Evolutionary conservation across 2,329 filamentous ascomycete genomes (phyloP).

Genomic region (Pseudovirgaria hyperparasitica): DNA sequence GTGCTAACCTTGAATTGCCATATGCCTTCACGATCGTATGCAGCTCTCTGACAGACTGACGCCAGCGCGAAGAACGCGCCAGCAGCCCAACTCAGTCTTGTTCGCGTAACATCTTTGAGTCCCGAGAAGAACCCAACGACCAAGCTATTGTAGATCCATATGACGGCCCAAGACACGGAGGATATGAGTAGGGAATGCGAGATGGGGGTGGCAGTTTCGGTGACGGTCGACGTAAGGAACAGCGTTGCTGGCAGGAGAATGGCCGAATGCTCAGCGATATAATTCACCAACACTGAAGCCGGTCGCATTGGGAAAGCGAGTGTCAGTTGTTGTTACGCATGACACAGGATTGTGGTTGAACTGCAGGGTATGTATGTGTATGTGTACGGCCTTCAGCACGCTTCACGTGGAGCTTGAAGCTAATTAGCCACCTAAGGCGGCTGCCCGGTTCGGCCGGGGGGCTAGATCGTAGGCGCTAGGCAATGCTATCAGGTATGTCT

Average conservation of each 20-base stretch:
- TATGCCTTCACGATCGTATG: slow-evolving; percentile 30
- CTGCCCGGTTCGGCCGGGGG: too few species aligned
- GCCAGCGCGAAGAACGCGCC: slow-evolving; percentile 30
- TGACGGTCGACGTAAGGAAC: slow-evolving; percentile 19
- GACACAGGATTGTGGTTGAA: slow-evolving; percentile 1
- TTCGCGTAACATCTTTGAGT: slow-evolving; percentile 12
- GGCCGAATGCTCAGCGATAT: slow-evolving; percentile 19
- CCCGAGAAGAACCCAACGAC: slow-evolving; percentile 19
- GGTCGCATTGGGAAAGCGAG: slow-evolving; percentile 25
- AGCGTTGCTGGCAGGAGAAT: slow-evolving; percentile 21
- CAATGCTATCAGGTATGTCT: too few species aligned
- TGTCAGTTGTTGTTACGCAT: slow-evolving; percentile 22
- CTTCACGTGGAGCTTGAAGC: too few species aligned
- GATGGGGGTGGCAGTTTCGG: slow-evolving; percentile 20
- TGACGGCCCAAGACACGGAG: slow-evolving; percentile 27
- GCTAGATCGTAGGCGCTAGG: too few species aligned
- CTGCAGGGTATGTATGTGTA: too few species aligned
- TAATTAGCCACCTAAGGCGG: too few species aligned
- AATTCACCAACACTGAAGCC: slow-evolving; percentile 16
- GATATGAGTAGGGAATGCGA: slow-evolving; percentile 31
- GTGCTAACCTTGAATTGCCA: slow-evolving; percentile 31
- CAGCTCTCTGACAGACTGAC: slow-evolving; percentile 30
- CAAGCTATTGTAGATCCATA: slow-evolving; percentile 23
- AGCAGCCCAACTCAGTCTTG: slow-evolving; percentile 23
- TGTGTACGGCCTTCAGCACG: too few species aligned